Base-by-base conservation (phyloP, 2,329 filamentous ascomycete genomes). In the Diaporthe batatas region DNA sequence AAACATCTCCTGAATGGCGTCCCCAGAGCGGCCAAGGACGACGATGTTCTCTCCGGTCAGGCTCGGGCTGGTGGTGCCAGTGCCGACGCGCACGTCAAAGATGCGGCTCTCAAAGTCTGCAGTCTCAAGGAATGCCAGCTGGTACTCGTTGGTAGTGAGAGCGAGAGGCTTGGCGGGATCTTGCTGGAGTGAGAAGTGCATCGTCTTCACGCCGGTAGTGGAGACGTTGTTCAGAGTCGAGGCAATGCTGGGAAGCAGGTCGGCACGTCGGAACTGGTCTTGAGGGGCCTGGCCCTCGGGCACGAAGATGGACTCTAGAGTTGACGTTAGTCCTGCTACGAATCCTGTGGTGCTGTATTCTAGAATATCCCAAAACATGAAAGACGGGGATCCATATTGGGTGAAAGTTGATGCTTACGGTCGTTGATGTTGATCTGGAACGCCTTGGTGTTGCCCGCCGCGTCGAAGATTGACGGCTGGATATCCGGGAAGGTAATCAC, bases 161-260 rank as follows among this genome's bases (percentile, higher is more conserved):
- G 86, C 86, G 64, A 86, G 76, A 6, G 83, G 81, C 47, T 83
- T 78, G 12, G 78, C 73, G 0, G 79, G 70, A 74, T 86, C 83
- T 68, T 83, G 82, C 77, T 83, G 83, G 39, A 87, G 80, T 68
- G 82, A 84, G 76, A 83, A 86, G 77, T 87, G 85, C 74, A 86
- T 79, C 0, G 85, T 85, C 75, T 85, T 84, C 57, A 83, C 77
- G 16, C 84, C 85, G 36, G 79, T 82, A 49, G 80, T 82, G 32
- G 83, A 83, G 25, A 80, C 78, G 32, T 84, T 84, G 42, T 82
- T 80, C 23, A 82, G 74, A 18, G 77, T 79, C 7, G 75, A 76
- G 79, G 80, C 78, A 82, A 82, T 71, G 79, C 77, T 68, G n/a
- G 83, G 79, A 54, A 86, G 81, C 68, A 87, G 79, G 42, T 85